Evolutionary conservation across 495 filamentous ascomycete species (phyloP).

Genomic region (Copromyces sp.): DNA sequence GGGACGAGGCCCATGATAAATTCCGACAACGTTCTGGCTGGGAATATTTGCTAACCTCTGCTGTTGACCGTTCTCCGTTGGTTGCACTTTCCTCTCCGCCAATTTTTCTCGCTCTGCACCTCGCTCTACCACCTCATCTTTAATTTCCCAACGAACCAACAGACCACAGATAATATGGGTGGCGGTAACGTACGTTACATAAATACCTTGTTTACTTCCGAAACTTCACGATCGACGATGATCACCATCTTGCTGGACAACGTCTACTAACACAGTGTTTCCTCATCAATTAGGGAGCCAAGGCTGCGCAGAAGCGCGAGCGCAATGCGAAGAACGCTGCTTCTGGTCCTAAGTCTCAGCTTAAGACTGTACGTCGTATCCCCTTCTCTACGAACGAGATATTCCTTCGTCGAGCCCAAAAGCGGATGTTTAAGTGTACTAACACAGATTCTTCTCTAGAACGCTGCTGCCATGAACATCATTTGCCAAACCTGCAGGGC

Average conservation of each 20-base stretch:
- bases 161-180: conserved; percentile 31
- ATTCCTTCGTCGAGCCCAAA: background rate
- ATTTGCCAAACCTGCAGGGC: conserved; percentile 47
- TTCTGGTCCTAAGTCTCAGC: conserved; percentile 45
- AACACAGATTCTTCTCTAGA: conserved; percentile 20
- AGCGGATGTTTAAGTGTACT: background rate
- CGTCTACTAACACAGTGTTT: background rate
- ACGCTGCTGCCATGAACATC: conserved; percentile 44
- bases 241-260: background rate
- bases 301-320: conserved; percentile 48
- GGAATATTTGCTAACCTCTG: background rate
- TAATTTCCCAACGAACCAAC: background rate
- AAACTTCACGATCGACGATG: background rate
- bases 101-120: background rate
- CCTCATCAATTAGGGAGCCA: conserved; percentile 36
- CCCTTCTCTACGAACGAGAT: background rate
- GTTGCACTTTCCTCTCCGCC: background rate
- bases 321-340: conserved; percentile 39
- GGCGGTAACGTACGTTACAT: conserved; percentile 37
- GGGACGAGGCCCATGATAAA: background rate
- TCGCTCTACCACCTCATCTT: background rate
- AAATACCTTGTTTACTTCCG: background rate
- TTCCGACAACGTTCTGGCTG: background rate
- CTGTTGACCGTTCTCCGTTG: background rate
- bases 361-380: conserved; percentile 36